Evolutionary conservation across 2,329 filamentous ascomycete species (phyloP), one percentile per base, ranked within the genome.

Genomic region (Phialophora tarda): DNA sequence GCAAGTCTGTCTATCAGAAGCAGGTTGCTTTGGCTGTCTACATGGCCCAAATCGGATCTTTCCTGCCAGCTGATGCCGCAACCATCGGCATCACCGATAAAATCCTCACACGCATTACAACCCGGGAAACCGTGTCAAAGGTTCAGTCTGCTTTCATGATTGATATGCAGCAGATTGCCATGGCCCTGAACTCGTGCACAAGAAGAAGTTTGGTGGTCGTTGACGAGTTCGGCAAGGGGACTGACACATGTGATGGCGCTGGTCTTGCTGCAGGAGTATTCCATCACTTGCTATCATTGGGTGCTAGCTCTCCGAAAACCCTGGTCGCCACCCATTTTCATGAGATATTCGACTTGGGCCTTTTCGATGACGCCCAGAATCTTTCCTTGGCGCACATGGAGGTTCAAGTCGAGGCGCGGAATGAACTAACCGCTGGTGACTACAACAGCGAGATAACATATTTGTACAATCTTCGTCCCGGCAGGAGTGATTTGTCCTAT

Each of bases 1-100:
- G 95, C 0, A 99, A 99, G 78, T 98, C 93, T 72, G 87, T 98
- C 0, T 98, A 97, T 77, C 84, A 98, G 75, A 99, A 96, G 77
- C 94, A 99, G 76, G 87, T 92, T 34, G 95, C 93, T 4, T 81
- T 97, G 58, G 95, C 97, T 65, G 89, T 96, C 14, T 97, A 95
- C 75, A 85, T 99, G 77, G 92, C 95, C 0, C 95, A 99, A 75
- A 86, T 97, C 61, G 95, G 95, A 59, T 94, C 92, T 76, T 98
- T 91, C 75, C 91, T 99, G 1, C 94, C 95, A 0, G 94, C 93
- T 1, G 84, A 88, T 17, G 81, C 78, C 30, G 94, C 93, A 8
- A 85, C 79, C 0, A 89, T 99, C 68, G 94, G 95, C 0, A 79
- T 98, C 41, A 97, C 94, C 0, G 95, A 98, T 80, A 96, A 91